A percentile compares a stretch with the other conserved stretches of the same genome.
Conservation (phyloP, 257 asterid species). For the Scutellaria galericulata region DNA sequence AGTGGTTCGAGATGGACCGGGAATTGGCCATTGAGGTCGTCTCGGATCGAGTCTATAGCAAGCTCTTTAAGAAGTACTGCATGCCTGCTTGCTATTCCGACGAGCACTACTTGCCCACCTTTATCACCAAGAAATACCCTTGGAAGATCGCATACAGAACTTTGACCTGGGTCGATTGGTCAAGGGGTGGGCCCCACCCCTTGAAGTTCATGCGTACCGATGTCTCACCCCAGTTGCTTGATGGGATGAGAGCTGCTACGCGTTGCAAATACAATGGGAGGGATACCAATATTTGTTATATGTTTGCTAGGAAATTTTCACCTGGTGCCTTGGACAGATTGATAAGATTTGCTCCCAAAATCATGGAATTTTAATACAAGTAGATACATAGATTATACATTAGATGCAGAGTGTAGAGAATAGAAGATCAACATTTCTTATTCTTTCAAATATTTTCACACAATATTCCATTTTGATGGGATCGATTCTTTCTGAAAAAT, state of each 20-base stretch:
- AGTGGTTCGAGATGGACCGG: conserved; percentile 71
- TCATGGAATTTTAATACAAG: conserved; percentile 41
- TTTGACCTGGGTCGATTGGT: conserved; percentile 93
- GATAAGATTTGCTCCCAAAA: conserved; percentile 55
- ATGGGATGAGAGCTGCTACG: conserved; percentile 43
- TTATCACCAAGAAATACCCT: conserved; percentile 47
- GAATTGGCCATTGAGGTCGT: conserved; percentile 54
- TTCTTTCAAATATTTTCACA: no score
- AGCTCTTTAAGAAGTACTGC: conserved; percentile 51
- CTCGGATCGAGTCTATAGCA: conserved; percentile 42
- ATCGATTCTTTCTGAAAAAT: no score
- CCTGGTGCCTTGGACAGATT: conserved; percentile 57
- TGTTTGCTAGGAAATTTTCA: conserved; percentile 81
- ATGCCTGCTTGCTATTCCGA: conserved; percentile 75
- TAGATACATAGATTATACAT: no score
- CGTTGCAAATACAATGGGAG: conserved; percentile 61
- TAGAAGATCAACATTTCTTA: no score
- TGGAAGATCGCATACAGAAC: conserved; percentile 57
- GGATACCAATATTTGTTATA: conserved; percentile 51
- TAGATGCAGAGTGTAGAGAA: no score
- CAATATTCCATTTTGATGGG: no score
- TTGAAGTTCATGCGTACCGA: conserved; percentile 46
- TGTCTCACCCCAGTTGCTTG: conserved; percentile 47
- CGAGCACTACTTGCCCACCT: conserved; percentile 77
- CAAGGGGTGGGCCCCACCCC: conserved; percentile 81